Evolutionary conservation across 108 stramenopile species (phyloP).

Genomic region (Ochromonas danica): DNA sequence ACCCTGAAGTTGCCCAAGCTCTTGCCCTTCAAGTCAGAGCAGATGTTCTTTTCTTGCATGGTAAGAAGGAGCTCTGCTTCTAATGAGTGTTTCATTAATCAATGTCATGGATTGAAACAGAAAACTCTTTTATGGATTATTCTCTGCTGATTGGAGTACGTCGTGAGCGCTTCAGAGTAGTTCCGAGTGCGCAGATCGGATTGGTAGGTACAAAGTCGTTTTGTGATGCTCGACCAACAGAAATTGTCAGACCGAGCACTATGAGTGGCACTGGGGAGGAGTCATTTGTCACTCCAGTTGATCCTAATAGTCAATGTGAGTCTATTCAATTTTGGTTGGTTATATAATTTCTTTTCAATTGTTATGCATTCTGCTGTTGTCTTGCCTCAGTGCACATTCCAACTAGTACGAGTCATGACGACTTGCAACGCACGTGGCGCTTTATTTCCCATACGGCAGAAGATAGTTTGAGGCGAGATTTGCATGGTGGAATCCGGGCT

Average conservation of each 20-base stretch:
- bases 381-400: slow-evolving; percentile 34
- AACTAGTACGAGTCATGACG: too few species aligned
- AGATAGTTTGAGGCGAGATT: background rate
- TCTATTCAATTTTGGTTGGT: too few species aligned
- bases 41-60: slow-evolving; percentile 1
- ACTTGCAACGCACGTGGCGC: too few species aligned
- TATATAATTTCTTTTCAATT: background rate
- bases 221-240: slow-evolving; percentile 11
- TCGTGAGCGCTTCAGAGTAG: background rate
- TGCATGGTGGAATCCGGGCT: slow-evolving; percentile 24
- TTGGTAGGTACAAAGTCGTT: slow-evolving; percentile 2
- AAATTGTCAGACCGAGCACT: too few species aligned
- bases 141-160: background rate
- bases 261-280: too few species aligned
- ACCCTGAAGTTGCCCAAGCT: background rate
- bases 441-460: too few species aligned
- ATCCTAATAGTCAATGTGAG: too few species aligned
- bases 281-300: too few species aligned
- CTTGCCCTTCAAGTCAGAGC: background rate
- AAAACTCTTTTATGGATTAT: background rate
- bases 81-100: background rate
- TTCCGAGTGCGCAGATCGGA: background rate
- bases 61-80: background rate
- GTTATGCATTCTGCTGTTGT: slow-evolving; percentile 28
- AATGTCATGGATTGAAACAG: background rate